Conservation (phyloP, 768 basidiomycete species). For the Pulveroboletus sp. region DNA sequence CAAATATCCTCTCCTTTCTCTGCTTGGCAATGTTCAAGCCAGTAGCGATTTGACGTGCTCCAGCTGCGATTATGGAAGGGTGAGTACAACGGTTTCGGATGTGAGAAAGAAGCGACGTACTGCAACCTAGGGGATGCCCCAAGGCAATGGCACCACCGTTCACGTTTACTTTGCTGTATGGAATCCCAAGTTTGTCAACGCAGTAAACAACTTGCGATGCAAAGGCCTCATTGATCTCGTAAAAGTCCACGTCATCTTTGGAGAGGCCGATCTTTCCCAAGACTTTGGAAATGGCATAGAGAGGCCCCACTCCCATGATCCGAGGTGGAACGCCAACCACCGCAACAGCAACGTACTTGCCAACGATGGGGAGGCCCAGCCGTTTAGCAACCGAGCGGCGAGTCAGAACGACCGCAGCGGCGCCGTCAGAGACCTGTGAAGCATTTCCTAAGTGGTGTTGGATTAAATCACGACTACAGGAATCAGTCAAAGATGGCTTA, state of each 20-base stretch:
- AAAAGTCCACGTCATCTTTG: conserved; percentile 80
- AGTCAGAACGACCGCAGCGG: conserved; percentile 83
- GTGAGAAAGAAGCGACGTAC: conserved; percentile 42
- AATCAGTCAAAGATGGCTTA: conserved; percentile 17
- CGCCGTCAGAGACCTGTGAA: conserved; percentile 89
- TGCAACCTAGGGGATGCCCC: conserved; percentile 86
- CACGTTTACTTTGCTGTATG: conserved; percentile 78
- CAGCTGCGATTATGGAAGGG: conserved; percentile 43
- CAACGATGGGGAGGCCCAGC: conserved; percentile 82
- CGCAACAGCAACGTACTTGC: conserved; percentile 74
- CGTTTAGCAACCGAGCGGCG: conserved; percentile 77
- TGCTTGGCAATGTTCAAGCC: conserved; percentile 80
- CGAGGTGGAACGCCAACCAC: conserved; percentile 81
- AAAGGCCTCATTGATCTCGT: conserved; percentile 91
- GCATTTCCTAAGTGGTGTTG: conserved; percentile 55
- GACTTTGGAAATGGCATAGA: conserved; percentile 78
- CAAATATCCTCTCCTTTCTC: conserved; percentile 72
- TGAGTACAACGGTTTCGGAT: neutral
- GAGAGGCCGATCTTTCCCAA: conserved; percentile 65
- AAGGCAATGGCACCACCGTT: conserved; percentile 89
- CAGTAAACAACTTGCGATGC: conserved; percentile 79
- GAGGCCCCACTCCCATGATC: conserved; percentile 92
- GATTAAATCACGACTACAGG: conserved; percentile 1
- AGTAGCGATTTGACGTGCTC: conserved; percentile 85
- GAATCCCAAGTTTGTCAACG: conserved; percentile 66